Base-by-base conservation (phyloP, 805 yeast species). In the Myxozyma neotropica region DNA sequence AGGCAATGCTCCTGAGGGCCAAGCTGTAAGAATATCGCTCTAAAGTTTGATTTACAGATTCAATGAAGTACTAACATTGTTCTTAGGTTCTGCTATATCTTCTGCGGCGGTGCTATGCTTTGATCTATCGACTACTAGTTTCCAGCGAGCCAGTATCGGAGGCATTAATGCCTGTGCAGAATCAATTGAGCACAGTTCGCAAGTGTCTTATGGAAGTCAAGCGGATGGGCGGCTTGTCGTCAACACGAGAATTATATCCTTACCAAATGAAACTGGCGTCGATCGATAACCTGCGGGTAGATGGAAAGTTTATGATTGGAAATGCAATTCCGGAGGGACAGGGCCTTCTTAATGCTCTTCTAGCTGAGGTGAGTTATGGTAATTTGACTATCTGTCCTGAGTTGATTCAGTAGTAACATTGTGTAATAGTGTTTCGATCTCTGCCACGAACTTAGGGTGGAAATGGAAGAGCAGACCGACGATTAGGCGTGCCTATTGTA, bases 321-420 rank as follows among this genome's bases (percentile, higher is more conserved):
- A 89, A 85, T 53, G 88, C 89, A 64, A 87, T 94, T 44, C 99
- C 99, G 1, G 98, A 94, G 72, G 99, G 99, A 12, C 99, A 94
- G 74, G 99, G 97, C 4, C 84, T 96, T n/a, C 78, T 94, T 64
- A 91, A 60, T 55, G 64, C 64, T 17, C 33, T 59, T 13, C 52
- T 59, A 12, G 64, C 64, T 3, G 64, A 59, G 59, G 63, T 58
- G 26, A 29, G 59, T 26, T 7, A n/a, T 31, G 6, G n/a, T n/a
- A 8, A 13, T 38, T 15, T 15, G 6, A 13, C 21, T 17, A 38
- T 13, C 21, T 15, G 3, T 19, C 23, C 15, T 17, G 10, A 21
- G 26, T 46, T 35, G 8, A 3, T 19, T 4, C n/a, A 21, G 19
- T 36, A 21, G 29, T 33, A 21, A 44, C 13, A 13, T 7, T 26